Percentiles rank a stretch among this genome's conserved stretches.
These are phyloP conservation scores for Bruguiera parviflora DNA, from an alignment of 345 rosid genomes.

Conservation along the genomic window DNA sequence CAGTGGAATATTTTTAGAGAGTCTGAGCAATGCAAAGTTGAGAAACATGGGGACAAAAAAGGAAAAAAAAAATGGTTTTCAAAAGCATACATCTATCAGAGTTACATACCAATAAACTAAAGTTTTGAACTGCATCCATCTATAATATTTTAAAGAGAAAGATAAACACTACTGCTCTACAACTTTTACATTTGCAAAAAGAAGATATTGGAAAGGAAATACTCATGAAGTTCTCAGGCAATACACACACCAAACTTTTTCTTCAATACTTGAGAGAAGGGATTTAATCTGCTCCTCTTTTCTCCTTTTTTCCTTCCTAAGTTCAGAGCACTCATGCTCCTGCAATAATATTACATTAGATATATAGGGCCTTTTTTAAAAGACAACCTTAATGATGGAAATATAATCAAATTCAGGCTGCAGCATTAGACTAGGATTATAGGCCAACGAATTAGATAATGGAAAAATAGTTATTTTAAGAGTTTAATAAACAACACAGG, in stretches of 20 bases:
- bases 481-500: too few relatives aligned
- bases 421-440: not conserved
- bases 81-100: not conserved
- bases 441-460: too few relatives aligned
- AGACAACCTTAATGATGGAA: not conserved
- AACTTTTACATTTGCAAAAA: not conserved
- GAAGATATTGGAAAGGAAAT: not conserved
- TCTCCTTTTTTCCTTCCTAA: constrained; percentile 42
- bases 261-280: constrained; percentile 19
- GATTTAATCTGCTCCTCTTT: constrained; percentile 24
- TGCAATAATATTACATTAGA: constrained; percentile 22
- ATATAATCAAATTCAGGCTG: not conserved
- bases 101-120: too few relatives aligned
- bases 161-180: not conserved
- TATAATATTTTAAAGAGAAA: not conserved
- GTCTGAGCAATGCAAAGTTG: too few relatives aligned
- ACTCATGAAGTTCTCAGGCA: constrained; percentile 37
- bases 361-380: not conserved
- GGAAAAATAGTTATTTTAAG: too few relatives aligned
- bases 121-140: not conserved
- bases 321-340: constrained; percentile 63
- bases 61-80: not conserved
- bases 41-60: not conserved
- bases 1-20: not conserved
- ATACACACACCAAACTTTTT: constrained; percentile 15